Evolutionary conservation across 2,329 filamentous ascomycete species (phyloP).

Genomic region (Talaromyces funiculosus): DNA sequence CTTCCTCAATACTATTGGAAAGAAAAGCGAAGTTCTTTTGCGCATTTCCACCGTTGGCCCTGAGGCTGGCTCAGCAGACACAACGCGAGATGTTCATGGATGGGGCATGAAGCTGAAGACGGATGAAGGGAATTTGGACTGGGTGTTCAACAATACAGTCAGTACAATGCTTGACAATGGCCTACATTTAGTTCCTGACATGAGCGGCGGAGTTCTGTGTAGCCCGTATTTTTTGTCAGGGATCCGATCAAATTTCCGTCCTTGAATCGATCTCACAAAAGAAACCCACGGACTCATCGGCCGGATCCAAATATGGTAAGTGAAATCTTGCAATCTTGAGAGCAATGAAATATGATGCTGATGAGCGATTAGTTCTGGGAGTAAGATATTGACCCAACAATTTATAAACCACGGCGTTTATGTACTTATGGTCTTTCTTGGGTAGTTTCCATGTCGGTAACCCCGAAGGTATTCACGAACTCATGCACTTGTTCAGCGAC

Average conservation of each 20-base stretch:
- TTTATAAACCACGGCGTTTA: background rate
- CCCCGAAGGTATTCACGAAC: slow-evolving; percentile 56
- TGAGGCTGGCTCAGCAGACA: slow-evolving; percentile 46
- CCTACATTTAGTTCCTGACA: background rate
- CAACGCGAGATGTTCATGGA: slow-evolving; percentile 46
- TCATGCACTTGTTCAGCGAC: slow-evolving; percentile 59
- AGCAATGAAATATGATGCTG: background rate
- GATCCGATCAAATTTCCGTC: slow-evolving; percentile 66
- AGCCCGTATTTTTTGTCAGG: slow-evolving; percentile 62
- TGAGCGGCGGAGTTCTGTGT: background rate
- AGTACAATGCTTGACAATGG: background rate
- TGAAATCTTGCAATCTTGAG: background rate
- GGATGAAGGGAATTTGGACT: slow-evolving; percentile 40
- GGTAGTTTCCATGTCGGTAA: slow-evolving; percentile 47
- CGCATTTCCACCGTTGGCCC: slow-evolving; percentile 45
- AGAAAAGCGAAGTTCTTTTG: slow-evolving; percentile 48
- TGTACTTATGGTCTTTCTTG: background rate
- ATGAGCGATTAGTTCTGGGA: slow-evolving; percentile 22
- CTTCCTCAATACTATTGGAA: slow-evolving; percentile 51
- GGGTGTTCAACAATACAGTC: slow-evolving; percentile 15
- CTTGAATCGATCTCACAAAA: slow-evolving; percentile 66
- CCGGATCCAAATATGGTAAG: slow-evolving; percentile 23
- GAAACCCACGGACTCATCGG: slow-evolving; percentile 38
- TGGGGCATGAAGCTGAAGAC: slow-evolving; percentile 50
- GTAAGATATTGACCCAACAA: slow-evolving; percentile 15